Evolutionary conservation across 2,329 filamentous ascomycete species (phyloP).

Genomic region (Fusarium proliferatum): DNA sequence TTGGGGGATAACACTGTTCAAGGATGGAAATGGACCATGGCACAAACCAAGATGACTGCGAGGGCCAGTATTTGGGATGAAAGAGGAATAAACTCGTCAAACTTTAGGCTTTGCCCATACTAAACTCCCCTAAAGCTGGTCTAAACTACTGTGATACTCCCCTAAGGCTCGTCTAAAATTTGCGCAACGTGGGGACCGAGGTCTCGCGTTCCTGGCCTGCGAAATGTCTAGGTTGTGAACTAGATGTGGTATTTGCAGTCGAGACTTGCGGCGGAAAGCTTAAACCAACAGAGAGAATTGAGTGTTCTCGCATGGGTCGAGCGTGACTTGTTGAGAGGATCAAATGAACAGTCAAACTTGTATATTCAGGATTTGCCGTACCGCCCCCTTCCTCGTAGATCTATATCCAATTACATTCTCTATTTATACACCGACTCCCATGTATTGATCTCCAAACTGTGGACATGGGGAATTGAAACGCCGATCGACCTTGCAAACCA

Average conservation of each 20-base stretch:
- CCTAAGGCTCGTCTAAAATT: background rate
- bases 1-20: background rate
- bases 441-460: background rate
- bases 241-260: no score
- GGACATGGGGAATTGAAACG: constrained; percentile 1
- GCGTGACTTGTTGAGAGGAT: no score
- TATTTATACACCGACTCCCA: constrained; percentile 12
- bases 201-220: background rate
- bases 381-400: background rate
- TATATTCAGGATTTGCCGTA: background rate
- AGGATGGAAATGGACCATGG: background rate
- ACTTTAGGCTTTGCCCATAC: background rate
- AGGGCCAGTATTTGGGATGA: no score
- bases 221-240: no score
- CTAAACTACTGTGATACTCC: no score
- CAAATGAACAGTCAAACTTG: background rate
- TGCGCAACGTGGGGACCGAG: background rate
- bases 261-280: no score
- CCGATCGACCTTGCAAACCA: constrained; percentile 6
- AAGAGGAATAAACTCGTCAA: background rate
- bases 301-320: background rate
- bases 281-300: no score
- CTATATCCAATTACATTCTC: constrained; percentile 19
- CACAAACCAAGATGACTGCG: background rate
- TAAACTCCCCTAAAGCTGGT: background rate